Percentiles rank a stretch among this genome's conserved stretches.
phyloP scores from a whole-genome alignment of 768 basidiomycete species.

The Leccinum olivaceopallidum region DNA sequence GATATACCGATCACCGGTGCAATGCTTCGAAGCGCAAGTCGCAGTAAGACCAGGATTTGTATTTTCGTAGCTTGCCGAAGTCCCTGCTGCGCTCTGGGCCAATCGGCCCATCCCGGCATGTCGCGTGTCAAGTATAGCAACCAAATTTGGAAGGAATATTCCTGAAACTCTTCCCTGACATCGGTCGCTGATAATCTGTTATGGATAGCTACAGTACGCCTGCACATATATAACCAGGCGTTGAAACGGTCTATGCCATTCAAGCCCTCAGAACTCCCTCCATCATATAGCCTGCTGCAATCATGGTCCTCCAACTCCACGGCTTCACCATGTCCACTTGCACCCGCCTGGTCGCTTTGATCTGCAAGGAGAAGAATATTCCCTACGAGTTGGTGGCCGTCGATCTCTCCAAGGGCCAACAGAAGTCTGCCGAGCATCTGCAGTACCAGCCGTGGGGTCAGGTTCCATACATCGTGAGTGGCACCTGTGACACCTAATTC shows the following conservation, averaged over 20 bases:
- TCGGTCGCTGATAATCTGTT: not conserved
- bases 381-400: slow-evolving; percentile 52
- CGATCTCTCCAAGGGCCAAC: slow-evolving; percentile 43
- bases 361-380: slow-evolving; percentile 56
- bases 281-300: not conserved
- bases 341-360: slow-evolving; percentile 50
- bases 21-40: no score
- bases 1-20: no score
- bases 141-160: no score
- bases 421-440: slow-evolving; percentile 46
- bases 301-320: slow-evolving; percentile 40
- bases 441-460: slow-evolving; percentile 60
- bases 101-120: not conserved
- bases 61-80: no score
- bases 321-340: slow-evolving; percentile 42
- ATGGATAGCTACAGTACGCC: not conserved
- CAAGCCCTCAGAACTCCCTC: not conserved
- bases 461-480: slow-evolving; percentile 44
- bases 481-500: not conserved
- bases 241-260: not conserved
- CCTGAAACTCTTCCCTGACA: no score
- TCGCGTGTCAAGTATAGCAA: not conserved
- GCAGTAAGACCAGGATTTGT: no score
- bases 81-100: not conserved
- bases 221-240: slow-evolving; percentile 7